These are phyloP conservation scores for Aristolochia contorta DNA, from an alignment of 164 flowering plant genomes.

Conservation along the genomic window DNA sequence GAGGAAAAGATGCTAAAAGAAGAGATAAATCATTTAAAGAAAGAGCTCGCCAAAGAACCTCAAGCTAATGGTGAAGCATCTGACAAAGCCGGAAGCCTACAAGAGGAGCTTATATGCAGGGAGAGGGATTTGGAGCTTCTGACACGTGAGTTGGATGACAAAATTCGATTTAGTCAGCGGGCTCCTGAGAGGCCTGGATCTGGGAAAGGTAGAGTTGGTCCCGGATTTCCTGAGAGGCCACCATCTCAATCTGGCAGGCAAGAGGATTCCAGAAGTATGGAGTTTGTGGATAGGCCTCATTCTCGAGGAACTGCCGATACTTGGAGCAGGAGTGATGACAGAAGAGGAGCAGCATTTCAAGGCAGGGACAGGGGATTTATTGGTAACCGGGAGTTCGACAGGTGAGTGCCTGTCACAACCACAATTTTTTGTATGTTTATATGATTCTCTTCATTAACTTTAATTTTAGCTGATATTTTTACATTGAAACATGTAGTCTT, in stretches of 20 bases:
- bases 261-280: conserved; percentile 51
- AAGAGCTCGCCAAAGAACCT: conserved; percentile 17
- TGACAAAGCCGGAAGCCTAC: conserved; percentile 8
- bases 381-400: conserved; percentile 27
- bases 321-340: conserved; percentile 51
- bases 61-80: conserved; percentile 15
- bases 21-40: conserved; percentile 23
- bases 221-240: conserved; percentile 29
- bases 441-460: neutral
- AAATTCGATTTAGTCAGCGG: conserved; percentile 35
- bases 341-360: conserved; percentile 28
- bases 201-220: conserved; percentile 21
- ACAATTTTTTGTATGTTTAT: neutral
- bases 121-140: conserved; percentile 29
- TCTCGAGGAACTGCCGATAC: conserved; percentile 52
- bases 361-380: conserved; percentile 51
- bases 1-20: conserved; percentile 27
- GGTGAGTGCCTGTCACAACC: conserved; percentile 20
- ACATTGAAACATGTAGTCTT: neutral
- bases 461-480: neutral
- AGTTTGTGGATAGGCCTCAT: conserved; percentile 45
- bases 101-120: conserved; percentile 10
- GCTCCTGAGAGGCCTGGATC: conserved; percentile 28
- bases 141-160: conserved; percentile 45
- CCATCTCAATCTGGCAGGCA: conserved; percentile 55